Evolutionary conservation across 768 basidiomycete genomes (phyloP).

Genomic region (Leucocoprinus sp.): DNA sequence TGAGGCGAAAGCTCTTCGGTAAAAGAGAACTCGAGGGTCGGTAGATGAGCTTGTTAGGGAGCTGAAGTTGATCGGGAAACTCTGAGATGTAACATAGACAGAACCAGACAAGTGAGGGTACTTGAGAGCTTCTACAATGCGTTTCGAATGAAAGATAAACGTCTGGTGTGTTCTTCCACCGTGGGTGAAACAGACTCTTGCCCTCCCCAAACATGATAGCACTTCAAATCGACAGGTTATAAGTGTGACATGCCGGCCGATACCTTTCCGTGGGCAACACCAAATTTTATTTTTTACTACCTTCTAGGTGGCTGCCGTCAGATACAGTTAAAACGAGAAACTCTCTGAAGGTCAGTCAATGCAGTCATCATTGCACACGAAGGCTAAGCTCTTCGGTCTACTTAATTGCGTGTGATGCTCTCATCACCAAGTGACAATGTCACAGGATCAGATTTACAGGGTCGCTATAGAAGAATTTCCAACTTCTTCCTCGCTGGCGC

Average conservation of each 20-base stretch:
- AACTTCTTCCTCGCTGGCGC: conserved; percentile 18
- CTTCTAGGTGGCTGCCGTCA: too few relatives aligned
- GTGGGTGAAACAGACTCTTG: conserved; percentile 16
- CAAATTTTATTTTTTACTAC: too few relatives aligned
- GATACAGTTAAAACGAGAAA: too few relatives aligned
- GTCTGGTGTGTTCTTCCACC: conserved; percentile 6
- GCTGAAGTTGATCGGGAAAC: conserved; percentile 35
- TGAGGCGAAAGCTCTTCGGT: neutral
- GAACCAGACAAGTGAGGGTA: conserved; percentile 47
- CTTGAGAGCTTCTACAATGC: conserved; percentile 16
- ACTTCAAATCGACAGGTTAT: too few relatives aligned
- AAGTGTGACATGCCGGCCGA: too few relatives aligned
- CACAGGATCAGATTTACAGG: conserved; percentile 16
- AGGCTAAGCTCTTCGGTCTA: too few relatives aligned
- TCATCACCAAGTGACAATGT: conserved; percentile 16
- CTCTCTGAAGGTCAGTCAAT: too few relatives aligned
- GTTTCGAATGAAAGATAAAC: conserved; percentile 17
- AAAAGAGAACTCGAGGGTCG: conserved; percentile 8
- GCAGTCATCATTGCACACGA: too few relatives aligned
- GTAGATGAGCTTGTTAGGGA: conserved; percentile 31
- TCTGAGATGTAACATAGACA: conserved; percentile 38
- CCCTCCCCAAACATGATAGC: neutral
- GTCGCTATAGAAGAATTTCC: conserved; percentile 15
- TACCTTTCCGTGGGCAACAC: too few relatives aligned
- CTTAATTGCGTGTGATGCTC: conserved; percentile 11